phyloP scores from a whole-genome alignment of 2,329 filamentous ascomycete species.

The Trichoderma harzianum region DNA sequence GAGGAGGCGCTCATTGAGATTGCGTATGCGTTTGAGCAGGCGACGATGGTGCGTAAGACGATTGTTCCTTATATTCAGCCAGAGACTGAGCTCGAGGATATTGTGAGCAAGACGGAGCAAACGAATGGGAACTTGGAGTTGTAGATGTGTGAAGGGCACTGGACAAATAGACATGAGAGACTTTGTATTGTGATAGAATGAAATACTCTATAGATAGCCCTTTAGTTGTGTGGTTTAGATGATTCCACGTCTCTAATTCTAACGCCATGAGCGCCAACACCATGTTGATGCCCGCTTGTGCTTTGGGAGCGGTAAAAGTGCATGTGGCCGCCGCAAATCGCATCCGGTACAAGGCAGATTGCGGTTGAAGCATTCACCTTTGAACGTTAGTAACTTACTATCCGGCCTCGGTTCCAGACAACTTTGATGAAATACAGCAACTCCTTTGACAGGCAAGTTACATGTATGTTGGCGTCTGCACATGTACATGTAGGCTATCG shows the following conservation, averaged over 20 bases:
- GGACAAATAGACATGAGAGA: not conserved
- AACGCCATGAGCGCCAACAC: not conserved
- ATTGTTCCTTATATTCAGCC: conserved; percentile 30
- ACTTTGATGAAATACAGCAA: no score
- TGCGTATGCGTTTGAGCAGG: conserved; percentile 67
- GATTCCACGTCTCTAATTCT: not conserved
- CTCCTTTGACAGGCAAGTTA: no score
- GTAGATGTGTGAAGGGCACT: not conserved
- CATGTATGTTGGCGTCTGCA: no score
- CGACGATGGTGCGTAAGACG: conserved; percentile 35
- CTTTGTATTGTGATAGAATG: not conserved
- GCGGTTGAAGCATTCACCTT: not conserved
- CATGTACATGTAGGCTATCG: no score
- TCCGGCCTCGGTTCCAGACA: not conserved
- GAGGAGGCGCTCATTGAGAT: conserved; percentile 61
- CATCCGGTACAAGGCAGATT: not conserved
- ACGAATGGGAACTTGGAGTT: not conserved
- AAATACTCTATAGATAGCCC: not conserved
- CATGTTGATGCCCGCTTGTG: not conserved
- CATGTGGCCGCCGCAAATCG: not conserved
- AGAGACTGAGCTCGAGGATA: conserved; percentile 30
- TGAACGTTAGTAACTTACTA: not conserved
- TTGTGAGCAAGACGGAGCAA: not conserved
- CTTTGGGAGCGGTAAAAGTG: not conserved
- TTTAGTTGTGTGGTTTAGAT: not conserved